A percentile compares a stretch with the other conserved stretches of the same genome.
phyloP scores from a whole-genome alignment of 2,329 filamentous ascomycete genomes.

The Penicillium fuscoglaucum region DNA sequence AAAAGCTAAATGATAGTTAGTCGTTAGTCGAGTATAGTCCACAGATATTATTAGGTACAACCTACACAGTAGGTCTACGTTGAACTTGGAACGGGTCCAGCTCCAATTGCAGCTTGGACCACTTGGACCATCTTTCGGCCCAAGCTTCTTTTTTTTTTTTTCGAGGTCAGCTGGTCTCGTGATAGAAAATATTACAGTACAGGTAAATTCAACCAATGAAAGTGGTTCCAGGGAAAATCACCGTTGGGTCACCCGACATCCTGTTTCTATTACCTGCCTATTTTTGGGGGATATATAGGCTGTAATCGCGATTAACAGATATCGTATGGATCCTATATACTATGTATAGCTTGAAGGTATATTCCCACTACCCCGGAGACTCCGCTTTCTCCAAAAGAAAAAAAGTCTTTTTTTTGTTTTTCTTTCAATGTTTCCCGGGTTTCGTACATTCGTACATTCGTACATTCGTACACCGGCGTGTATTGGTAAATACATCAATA shows the following conservation, averaged over 20 bases:
- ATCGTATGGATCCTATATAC: neutral
- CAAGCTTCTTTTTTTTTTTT: conserved; percentile 22
- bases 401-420: neutral
- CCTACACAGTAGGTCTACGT: neutral
- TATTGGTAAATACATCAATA: conserved; percentile 9
- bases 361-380: conserved; percentile 9
- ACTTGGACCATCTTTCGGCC: conserved; percentile 15
- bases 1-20: neutral
- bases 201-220: conserved; percentile 27
- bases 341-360: conserved; percentile 6
- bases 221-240: conserved; percentile 36
- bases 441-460: too few relatives aligned
- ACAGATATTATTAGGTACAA: too few relatives aligned
- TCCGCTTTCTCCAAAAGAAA: conserved; percentile 7
- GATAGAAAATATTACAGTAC: conserved; percentile 8
- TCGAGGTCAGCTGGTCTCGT: conserved; percentile 29
- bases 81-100: conserved; percentile 1
- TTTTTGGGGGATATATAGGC: neutral
- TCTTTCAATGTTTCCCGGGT: neutral
- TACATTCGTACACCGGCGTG: neutral
- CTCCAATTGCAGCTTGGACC: conserved; percentile 16
- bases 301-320: neutral
- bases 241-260: conserved; percentile 43
- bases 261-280: neutral
- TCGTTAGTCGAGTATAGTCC: neutral